Base-by-base conservation (phyloP, 176 grass and related monocot genomes). In the Phoenix roebelenii region DNA sequence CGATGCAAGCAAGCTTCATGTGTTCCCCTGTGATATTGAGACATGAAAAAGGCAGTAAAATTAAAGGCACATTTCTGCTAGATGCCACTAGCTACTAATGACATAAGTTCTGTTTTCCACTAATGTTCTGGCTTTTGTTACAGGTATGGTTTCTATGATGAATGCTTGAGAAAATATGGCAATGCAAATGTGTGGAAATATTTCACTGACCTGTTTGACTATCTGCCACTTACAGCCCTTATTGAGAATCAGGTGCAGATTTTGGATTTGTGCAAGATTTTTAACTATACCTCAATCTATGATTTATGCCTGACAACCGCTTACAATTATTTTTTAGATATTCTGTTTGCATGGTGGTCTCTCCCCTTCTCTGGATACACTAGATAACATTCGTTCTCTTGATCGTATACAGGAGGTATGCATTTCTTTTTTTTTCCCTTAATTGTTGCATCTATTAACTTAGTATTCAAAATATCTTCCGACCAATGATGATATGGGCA, bases 221-320 rank as follows among this genome's bases (percentile, higher is more conserved):
- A 25, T 51, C 24, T 64, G 24, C 62, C 62, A 17, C 62, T 64
- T 51, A 64, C 62, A 18, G 62, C 62, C 51, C 62, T 64, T 25
- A 64, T 64, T 17, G 62, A 64, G 62, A 64, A 64, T 64, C 62
- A 64, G 62, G 62, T 64, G 15, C 24, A 15, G 20, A 25, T 51
- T 51, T 4, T 64, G 17, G 4, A 16, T 15, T 17, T 24, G 20
- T 1, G 5, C 29, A 32, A 32, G 29, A 32, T 32, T 7, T 6
- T 32, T 32, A 32, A 32, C 29, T 7, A 32, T 32, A 32, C 4
- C 5, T 32, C 5, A 32, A 4, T 32, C 29, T 32, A 32, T 32
- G 29, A 32, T 32, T 32, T 32, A 32, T 32, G 29, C 29, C 29
- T 32, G 29, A 32, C 29, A 32, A 32, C 5, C 5, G 29, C 29